phyloP scores from a whole-genome alignment of 257 asterid species.

The Mentha longifolia region DNA sequence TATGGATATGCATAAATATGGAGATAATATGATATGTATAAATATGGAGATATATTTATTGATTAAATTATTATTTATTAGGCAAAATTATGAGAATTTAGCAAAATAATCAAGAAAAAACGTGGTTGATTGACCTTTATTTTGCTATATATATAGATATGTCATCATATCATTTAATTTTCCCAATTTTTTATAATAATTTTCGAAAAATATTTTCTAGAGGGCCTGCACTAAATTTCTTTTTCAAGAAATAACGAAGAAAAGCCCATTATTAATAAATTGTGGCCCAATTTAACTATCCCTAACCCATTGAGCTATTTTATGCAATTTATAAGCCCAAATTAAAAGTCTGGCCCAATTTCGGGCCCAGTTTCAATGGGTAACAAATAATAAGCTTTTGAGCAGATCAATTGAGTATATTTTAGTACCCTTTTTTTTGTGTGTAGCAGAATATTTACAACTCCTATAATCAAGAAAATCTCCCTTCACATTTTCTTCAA shows the following conservation, averaged over 20 bases:
- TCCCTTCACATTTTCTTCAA: slow-evolving; percentile 21
- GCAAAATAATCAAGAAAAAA: too few relatives aligned
- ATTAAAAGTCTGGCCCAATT: too few relatives aligned
- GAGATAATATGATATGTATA: too few relatives aligned
- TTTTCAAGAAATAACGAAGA: background rate
- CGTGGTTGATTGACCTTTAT: too few relatives aligned
- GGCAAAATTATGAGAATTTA: too few relatives aligned
- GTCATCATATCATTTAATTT: too few relatives aligned
- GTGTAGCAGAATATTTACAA: slow-evolving; percentile 33
- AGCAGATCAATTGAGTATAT: slow-evolving; percentile 15
- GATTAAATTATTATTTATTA: too few relatives aligned
- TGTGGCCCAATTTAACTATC: background rate
- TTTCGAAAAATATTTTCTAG: background rate
- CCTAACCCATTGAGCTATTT: background rate
- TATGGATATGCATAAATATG: too few relatives aligned
- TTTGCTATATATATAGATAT: too few relatives aligned
- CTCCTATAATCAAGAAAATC: slow-evolving; percentile 6
- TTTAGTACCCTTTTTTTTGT: background rate
- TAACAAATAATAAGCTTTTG: background rate
- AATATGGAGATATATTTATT: too few relatives aligned
- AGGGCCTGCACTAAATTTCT: background rate
- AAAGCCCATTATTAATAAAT: background rate
- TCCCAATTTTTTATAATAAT: too few relatives aligned
- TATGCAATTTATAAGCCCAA: background rate
- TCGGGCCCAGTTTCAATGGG: too few relatives aligned